phyloP scores from a whole-genome alignment of 2,329 filamentous ascomycete genomes.

The Diplodia scrobiculata region DNA sequence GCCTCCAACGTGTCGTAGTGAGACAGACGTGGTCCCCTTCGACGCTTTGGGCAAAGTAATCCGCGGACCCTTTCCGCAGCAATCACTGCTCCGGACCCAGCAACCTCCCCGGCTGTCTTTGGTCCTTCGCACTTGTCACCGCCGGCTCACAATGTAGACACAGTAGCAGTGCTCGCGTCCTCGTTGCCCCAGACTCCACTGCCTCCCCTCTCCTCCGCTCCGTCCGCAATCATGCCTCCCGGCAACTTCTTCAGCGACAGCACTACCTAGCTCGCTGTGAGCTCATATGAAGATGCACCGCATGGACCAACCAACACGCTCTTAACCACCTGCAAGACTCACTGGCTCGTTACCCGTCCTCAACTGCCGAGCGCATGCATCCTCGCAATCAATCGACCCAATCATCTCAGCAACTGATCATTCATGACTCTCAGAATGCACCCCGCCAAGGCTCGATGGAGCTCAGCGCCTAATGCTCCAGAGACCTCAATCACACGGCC shows the following conservation, averaged over 20 bases:
- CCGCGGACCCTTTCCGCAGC: too few relatives aligned
- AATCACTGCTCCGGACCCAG: too few relatives aligned
- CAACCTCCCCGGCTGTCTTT: too few relatives aligned
- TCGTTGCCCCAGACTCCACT: too few relatives aligned
- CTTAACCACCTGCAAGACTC: neutral
- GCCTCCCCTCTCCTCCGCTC: too few relatives aligned
- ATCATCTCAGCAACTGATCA: neutral
- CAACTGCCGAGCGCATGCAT: neutral
- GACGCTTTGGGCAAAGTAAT: too few relatives aligned
- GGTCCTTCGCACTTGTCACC: too few relatives aligned
- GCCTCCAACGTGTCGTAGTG: too few relatives aligned
- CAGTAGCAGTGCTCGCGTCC: too few relatives aligned
- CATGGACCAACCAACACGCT: conserved; percentile 8
- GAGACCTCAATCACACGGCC: neutral
- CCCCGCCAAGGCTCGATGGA: neutral
- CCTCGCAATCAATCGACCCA: neutral
- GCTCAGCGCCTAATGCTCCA: neutral
- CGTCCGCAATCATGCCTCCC: too few relatives aligned
- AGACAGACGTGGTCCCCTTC: neutral
- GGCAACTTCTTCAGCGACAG: too few relatives aligned
- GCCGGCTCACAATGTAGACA: too few relatives aligned
- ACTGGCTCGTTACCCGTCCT: neutral
- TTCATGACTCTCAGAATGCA: neutral
- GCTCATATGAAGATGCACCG: neutral
- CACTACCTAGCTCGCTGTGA: neutral